Evolutionary conservation across 306 rosid genomes (phyloP), one percentile per base, ranked within the genome.

Genomic region (Fragaria vesca): DNA sequence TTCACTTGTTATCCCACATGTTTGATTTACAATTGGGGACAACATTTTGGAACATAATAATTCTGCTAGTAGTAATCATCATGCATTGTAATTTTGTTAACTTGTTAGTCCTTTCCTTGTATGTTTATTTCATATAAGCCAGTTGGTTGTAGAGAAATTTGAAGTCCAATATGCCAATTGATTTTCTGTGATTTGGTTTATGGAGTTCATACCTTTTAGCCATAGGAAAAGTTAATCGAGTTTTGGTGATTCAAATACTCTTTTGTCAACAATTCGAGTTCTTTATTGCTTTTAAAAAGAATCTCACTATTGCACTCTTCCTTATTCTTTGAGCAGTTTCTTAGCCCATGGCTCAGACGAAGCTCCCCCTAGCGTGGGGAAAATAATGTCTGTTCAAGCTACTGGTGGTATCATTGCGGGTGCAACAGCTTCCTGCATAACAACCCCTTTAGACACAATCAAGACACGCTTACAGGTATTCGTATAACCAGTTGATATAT

Each of bases 381-480:
- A 89, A 86, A 86, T 90, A 79, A 11, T 92, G 71, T 81, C 85
- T 61, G 97, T 88, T 79, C 98, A 94, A 84, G 98, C 93, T 62
- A 24, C 81, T 43, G 97, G 98, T 71, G 98, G 98, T 66, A 84
- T 94, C 58, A 79, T 90, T 78, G 94, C 96, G 26, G 98, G 92
- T 40, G 98, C 94, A 76, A 83, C 97, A 80, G 93, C 97, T 52
- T 90, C 98, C 78, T 92, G 87, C 87, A 79, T 92, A 54, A 90
- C 98, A 66, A 88, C 96, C 73, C 98, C 98, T 34, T 76, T 94
- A 86, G 97, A 94, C 83, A 94, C 98, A 62, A 92, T 94, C 74
- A 94, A 94, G 86, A 94, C 97, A 78, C 92, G 98, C 73, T 81
- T 94, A 81, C 98, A 94, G 98, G 98, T 91, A 77, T 80, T 75